Percentiles rank a stretch among this genome's conserved stretches.
These are phyloP conservation scores for Sugiyamaella sp. DNA, from an alignment of 1,139 yeast genomes.

Conservation along the genomic window DNA sequence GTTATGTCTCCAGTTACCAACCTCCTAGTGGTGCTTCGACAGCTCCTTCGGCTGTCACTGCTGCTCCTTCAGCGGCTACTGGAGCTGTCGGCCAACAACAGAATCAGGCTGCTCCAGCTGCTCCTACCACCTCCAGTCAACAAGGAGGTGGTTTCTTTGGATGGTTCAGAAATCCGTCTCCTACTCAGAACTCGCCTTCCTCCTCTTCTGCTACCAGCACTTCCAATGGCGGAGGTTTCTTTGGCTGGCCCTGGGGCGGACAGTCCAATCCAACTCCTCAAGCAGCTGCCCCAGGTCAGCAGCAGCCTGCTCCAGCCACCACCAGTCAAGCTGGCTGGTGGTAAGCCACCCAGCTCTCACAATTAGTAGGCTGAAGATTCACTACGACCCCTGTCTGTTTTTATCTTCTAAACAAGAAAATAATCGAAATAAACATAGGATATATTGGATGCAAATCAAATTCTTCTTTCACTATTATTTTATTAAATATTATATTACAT, in stretches of 20 bases:
- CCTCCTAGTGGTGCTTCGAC: conserved; percentile 1
- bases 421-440: too few relatives aligned
- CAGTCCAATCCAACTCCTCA: not conserved
- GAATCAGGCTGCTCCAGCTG: not conserved
- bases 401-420: too few relatives aligned
- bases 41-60: not conserved
- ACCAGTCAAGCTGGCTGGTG: not conserved
- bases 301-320: not conserved
- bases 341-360: too few relatives aligned
- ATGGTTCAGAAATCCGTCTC: not conserved
- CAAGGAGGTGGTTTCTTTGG: not conserved
- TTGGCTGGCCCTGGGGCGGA: not conserved
- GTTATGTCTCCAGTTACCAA: conserved; percentile 3
- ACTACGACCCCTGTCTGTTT: not conserved
- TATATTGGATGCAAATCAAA: too few relatives aligned
- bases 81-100: not conserved
- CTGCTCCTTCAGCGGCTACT: not conserved
- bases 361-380: too few relatives aligned
- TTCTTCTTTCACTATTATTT: too few relatives aligned
- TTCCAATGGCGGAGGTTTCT: not conserved
- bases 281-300: not conserved
- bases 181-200: not conserved
- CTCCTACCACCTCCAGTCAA: not conserved
- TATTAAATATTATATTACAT: not conserved
- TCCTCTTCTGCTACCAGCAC: not conserved